Percentiles rank a stretch among this genome's conserved stretches.
These are phyloP conservation scores for Populus pruinosa DNA, from an alignment of 345 rosid genomes.

Conservation along the genomic window DNA sequence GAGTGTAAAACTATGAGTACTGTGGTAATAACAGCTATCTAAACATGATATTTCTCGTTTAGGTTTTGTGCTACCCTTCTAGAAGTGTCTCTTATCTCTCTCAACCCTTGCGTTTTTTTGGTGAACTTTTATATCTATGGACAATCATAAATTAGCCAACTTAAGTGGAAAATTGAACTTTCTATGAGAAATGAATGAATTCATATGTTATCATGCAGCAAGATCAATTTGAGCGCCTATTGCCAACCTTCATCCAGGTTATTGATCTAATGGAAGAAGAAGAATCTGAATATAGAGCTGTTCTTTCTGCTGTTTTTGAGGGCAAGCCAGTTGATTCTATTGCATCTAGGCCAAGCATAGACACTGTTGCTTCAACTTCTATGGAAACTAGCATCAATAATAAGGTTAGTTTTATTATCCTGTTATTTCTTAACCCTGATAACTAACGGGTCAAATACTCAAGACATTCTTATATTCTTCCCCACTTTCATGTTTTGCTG, in stretches of 20 bases:
- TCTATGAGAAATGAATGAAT: constrained; percentile 1
- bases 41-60: too few relatives aligned
- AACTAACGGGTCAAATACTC: background rate
- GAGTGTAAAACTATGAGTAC: too few relatives aligned
- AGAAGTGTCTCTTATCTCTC: too few relatives aligned
- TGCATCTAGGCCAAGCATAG: constrained; percentile 28
- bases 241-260: constrained; percentile 72
- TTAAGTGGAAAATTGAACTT: background rate
- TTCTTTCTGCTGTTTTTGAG: constrained; percentile 60
- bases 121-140: background rate
- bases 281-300: constrained; percentile 61
- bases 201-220: constrained; percentile 40
- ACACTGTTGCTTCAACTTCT: constrained; percentile 36
- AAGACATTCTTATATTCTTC: background rate
- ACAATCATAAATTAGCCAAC: background rate
- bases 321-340: constrained; percentile 52
- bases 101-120: too few relatives aligned
- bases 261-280: constrained; percentile 57
- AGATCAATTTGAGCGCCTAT: constrained; percentile 63
- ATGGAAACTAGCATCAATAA: constrained; percentile 54
- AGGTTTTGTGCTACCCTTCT: too few relatives aligned
- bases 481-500: background rate
- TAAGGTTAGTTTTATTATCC: constrained; percentile 43
- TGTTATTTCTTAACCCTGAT: background rate
- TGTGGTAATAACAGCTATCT: too few relatives aligned